Evolutionary conservation across 257 asterid species (phyloP).

Genomic region (Apocynum venetum): DNA sequence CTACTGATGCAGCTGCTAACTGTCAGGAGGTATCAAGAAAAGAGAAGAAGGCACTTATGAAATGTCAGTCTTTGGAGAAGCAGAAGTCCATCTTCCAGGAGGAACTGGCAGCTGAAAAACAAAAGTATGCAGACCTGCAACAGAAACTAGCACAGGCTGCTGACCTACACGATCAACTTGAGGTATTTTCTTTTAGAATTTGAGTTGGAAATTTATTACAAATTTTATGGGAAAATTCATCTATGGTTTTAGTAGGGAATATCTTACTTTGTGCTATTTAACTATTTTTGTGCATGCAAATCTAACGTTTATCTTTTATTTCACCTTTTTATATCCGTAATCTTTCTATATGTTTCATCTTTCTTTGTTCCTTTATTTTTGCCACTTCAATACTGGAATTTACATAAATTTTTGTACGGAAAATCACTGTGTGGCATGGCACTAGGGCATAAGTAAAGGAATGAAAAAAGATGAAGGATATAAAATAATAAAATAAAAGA

Average conservation of each 20-base stretch:
- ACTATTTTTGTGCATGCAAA: too few relatives aligned
- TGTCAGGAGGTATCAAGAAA: slow-evolving; percentile 70
- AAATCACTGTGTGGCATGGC: too few relatives aligned
- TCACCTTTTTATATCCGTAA: too few relatives aligned
- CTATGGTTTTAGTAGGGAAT: slow-evolving; percentile 5
- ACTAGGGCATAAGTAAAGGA: too few relatives aligned
- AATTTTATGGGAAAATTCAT: neutral
- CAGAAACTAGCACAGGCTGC: slow-evolving; percentile 57
- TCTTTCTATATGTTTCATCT: too few relatives aligned
- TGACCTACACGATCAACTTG: slow-evolving; percentile 51
- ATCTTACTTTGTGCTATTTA: too few relatives aligned
- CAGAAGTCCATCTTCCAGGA: slow-evolving; percentile 66
- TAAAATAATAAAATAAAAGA: too few relatives aligned
- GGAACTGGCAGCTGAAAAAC: slow-evolving; percentile 67
- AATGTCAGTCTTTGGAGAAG: slow-evolving; percentile 87
- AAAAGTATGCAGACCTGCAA: slow-evolving; percentile 41
- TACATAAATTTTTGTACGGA: too few relatives aligned
- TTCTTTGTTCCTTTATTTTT: too few relatives aligned
- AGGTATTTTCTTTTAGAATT: slow-evolving; percentile 47
- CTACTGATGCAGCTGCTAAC: slow-evolving; percentile 69
- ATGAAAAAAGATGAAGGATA: too few relatives aligned
- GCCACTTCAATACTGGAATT: too few relatives aligned
- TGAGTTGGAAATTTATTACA: neutral
- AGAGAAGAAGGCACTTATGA: slow-evolving; percentile 67
- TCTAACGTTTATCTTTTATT: too few relatives aligned